Conservation (phyloP, 140 eudicot species). For the Stevia rebaudiana region DNA sequence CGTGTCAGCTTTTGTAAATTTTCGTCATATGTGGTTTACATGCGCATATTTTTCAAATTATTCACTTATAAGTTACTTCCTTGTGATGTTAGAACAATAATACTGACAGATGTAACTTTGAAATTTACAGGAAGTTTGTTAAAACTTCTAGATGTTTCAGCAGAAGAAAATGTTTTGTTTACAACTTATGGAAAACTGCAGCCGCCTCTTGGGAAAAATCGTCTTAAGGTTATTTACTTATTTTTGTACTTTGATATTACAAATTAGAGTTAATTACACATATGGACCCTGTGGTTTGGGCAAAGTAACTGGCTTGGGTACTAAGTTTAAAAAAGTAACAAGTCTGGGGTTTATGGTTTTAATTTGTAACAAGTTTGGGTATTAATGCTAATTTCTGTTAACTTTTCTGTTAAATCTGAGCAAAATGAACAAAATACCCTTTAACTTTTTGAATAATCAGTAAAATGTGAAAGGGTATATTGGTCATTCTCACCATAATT, state of each 20-base stretch:
- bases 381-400: no score
- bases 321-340: no score
- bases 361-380: no score
- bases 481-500: no score
- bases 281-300: no score
- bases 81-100: conserved; percentile 5
- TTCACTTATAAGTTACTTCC: neutral
- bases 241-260: conserved; percentile 18
- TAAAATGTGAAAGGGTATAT: no score
- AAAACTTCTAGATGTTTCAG: conserved; percentile 67
- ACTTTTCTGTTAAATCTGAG: no score
- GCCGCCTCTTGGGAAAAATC: conserved; percentile 96
- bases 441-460: no score
- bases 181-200: conserved; percentile 93
- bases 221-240: conserved; percentile 79
- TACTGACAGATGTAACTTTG: neutral
- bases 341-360: no score
- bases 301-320: no score
- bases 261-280: no score
- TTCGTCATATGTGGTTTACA: neutral
- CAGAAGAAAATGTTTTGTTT: conserved; percentile 48
- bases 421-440: no score
- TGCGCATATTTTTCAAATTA: conserved; percentile 2
- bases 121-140: conserved; percentile 61
- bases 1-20: neutral